Conservation (phyloP, 225 moss, liverwort and hornwort species). For the Sphagnum tenellum region DNA sequence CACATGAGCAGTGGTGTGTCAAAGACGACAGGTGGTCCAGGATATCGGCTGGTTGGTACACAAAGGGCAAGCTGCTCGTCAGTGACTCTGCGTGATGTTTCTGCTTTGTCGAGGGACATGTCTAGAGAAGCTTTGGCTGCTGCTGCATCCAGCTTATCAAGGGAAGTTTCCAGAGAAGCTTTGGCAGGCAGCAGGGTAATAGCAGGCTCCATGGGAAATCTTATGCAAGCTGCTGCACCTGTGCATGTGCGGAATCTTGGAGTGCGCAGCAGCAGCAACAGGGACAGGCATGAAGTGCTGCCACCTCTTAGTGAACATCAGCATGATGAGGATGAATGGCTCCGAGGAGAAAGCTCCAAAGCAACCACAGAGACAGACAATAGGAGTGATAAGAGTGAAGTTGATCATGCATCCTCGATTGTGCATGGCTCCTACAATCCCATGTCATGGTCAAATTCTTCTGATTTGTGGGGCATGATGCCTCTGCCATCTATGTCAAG, state of each 20-base stretch:
- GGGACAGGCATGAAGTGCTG: slow-evolving; percentile 37
- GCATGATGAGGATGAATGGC: slow-evolving; percentile 50
- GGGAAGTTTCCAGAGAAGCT: too few relatives aligned
- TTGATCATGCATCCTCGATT: slow-evolving; percentile 18
- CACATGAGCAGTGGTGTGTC: slow-evolving; percentile 12
- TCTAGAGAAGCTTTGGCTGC: slow-evolving; percentile 44
- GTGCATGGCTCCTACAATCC: slow-evolving; percentile 33
- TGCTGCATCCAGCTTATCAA: too few relatives aligned
- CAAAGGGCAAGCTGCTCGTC: slow-evolving; percentile 20
- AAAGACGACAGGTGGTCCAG: slow-evolving; percentile 15
- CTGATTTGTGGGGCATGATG: slow-evolving; percentile 33
- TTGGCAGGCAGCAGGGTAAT: slow-evolving; percentile 16
- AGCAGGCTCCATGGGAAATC: slow-evolving; percentile 22
- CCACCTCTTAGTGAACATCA: slow-evolving; percentile 40
- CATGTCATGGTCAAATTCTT: slow-evolving; percentile 34
- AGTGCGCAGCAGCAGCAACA: slow-evolving; percentile 17
- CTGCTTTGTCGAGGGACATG: slow-evolving; percentile 8
- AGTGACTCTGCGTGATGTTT: slow-evolving; percentile 26
- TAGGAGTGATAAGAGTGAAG: slow-evolving; percentile 18
- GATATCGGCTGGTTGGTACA: slow-evolving; percentile 20
- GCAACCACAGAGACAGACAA: slow-evolving; percentile 13
- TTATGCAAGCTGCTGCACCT: slow-evolving; percentile 11
- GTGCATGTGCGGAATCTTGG: slow-evolving; percentile 5
- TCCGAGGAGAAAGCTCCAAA: slow-evolving; percentile 36
- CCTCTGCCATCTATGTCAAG: slow-evolving; percentile 12